Percentiles rank a stretch among this genome's conserved stretches.
These are phyloP conservation scores for Penicillium oxalicum DNA, from an alignment of 2,329 filamentous ascomycete species.

Conservation along the genomic window DNA sequence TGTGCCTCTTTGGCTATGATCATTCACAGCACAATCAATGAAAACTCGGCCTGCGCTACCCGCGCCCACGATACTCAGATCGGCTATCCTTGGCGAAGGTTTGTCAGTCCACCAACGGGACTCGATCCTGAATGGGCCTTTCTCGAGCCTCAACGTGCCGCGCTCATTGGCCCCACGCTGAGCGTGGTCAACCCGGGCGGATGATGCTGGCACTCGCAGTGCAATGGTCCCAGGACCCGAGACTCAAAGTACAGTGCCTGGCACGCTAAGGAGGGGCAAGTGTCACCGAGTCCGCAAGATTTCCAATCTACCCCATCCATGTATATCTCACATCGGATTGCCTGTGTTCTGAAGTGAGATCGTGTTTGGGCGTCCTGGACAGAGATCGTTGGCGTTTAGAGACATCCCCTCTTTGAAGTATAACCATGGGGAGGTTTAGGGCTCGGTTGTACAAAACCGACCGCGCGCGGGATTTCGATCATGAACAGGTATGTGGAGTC, in stretches of 20 bases:
- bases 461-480: constrained; percentile 40
- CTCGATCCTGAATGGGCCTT: not conserved
- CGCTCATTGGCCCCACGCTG: constrained; percentile 11
- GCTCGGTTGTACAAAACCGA: constrained; percentile 39
- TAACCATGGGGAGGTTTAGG: constrained; percentile 31
- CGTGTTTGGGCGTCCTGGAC: constrained; percentile 1
- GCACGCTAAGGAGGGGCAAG: too few relatives aligned
- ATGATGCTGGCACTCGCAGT: not conserved
- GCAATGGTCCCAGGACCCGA: not conserved
- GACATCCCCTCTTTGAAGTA: not conserved
- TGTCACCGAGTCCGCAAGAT: too few relatives aligned
- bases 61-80: too few relatives aligned
- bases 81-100: too few relatives aligned
- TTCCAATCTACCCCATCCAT: not conserved
- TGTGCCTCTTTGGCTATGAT: too few relatives aligned
- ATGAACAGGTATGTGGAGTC: constrained; percentile 33
- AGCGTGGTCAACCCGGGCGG: not conserved
- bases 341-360: not conserved
- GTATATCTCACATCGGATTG: constrained; percentile 2
- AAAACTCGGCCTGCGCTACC: not conserved
- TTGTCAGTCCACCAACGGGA: too few relatives aligned
- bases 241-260: not conserved
- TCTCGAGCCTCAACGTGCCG: constrained; percentile 2
- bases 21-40: not conserved
- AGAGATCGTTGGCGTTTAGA: constrained; percentile 1